Base-by-base conservation (phyloP, 768 basidiomycete species). In the Collybia sordida region DNA sequence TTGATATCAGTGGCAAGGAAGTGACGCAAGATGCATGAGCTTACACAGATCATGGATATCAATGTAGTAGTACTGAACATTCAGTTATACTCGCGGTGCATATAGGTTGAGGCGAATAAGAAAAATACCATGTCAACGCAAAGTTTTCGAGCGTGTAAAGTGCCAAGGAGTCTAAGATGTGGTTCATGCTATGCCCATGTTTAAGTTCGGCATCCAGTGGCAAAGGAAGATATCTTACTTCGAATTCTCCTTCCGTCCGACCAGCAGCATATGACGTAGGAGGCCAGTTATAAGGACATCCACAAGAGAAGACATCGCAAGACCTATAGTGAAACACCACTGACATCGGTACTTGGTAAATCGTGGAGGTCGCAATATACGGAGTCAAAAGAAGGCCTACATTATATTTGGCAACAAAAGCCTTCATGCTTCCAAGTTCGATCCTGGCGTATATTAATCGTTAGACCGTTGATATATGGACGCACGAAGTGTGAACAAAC, bases 131-230 rank as follows among this genome's bases (percentile, higher is more conserved):
- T 23, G 81, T 81, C 27, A 81, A 51, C 6, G 74, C 61, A 47
- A 79, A 80, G 28, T 72, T 80, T 56, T 82, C 80, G 40, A 82
- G 72, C 0, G 79, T 74, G 52, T 82, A 81, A 1, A 79, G 53
- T 37, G 81, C 75, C 38, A 81, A 64, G 0, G 65, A 58, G 47
- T 80, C 72, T 19, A 82, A 67, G 21, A 81, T 53, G 6, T 72
- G 71, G 50, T 80, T 76, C 58, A 82, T 54, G 46, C 78, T 80
- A 50, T 14, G 14, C 14, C 47, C 42, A 19, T 51, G 9, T 43
- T 23, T 12, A 21, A 1, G 18, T 23, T 1, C 22, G 51, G 28
- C 12, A 22, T 11, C n/a, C 31, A 31, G 14, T 11, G 11, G 27
- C n/a, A 36, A 15, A 14, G 12, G 9, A 25, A 11, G 17, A 27